Conservation (phyloP, 2,329 filamentous ascomycete species). For the Albifimbria verrucaria region DNA sequence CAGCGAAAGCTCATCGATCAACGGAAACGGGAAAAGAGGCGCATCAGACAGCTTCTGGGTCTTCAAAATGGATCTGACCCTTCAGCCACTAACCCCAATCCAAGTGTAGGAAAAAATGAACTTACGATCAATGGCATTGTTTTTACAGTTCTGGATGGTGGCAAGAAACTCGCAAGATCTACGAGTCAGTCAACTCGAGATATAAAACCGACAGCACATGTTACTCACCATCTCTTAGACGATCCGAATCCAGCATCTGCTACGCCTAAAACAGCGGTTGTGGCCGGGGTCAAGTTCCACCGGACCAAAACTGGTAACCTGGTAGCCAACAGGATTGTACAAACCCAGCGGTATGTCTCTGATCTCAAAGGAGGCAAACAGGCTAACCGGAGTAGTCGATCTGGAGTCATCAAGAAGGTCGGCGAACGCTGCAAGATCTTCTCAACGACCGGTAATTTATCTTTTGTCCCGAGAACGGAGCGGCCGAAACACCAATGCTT, state of each 20-base stretch:
- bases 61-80: slow-evolving; percentile 16
- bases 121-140: slow-evolving; percentile 68
- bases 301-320: slow-evolving; percentile 87
- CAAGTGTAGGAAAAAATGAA: slow-evolving; percentile 48
- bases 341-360: slow-evolving; percentile 67
- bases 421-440: slow-evolving; percentile 71
- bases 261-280: slow-evolving; percentile 69
- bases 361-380: slow-evolving; percentile 15
- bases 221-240: slow-evolving; percentile 30
- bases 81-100: slow-evolving; percentile 15
- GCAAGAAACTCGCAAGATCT: slow-evolving; percentile 64
- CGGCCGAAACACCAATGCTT: slow-evolving; percentile 15
- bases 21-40: slow-evolving; percentile 57
- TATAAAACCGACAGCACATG: background rate
- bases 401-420: slow-evolving; percentile 61
- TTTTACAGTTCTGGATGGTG: slow-evolving; percentile 71
- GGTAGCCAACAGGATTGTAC: slow-evolving; percentile 71
- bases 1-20: slow-evolving; percentile 52
- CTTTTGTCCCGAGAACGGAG: slow-evolving; percentile 30
- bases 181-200: slow-evolving; percentile 19
- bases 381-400: slow-evolving; percentile 44
- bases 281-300: slow-evolving; percentile 79
- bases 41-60: slow-evolving; percentile 40
- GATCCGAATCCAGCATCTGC: slow-evolving; percentile 58
- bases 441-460: slow-evolving; percentile 64